Evolutionary conservation across 495 filamentous ascomycete species (phyloP).

Genomic region (Annulohypoxylon nitens): DNA sequence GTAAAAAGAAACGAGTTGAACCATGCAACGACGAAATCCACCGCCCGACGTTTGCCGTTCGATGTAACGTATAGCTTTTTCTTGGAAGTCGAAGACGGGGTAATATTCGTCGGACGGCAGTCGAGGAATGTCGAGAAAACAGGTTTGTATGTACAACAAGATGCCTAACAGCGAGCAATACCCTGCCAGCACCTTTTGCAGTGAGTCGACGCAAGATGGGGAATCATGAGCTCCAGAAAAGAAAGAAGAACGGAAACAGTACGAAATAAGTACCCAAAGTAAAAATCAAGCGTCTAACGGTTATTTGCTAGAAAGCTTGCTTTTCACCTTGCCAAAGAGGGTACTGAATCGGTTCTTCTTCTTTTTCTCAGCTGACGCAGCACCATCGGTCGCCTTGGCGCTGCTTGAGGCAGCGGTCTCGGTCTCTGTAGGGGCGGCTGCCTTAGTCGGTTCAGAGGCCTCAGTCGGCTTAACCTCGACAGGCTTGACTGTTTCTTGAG

Average conservation of each 20-base stretch:
- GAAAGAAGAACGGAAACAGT: constrained; percentile 41
- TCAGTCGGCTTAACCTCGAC: constrained; percentile 43
- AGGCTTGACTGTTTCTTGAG: constrained; percentile 40
- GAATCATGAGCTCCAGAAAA: constrained; percentile 56
- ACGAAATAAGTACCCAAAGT: constrained; percentile 42
- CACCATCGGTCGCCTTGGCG: constrained; percentile 51
- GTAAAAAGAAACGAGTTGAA: constrained; percentile 18
- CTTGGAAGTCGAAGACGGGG: constrained; percentile 8
- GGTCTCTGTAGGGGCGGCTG: constrained; percentile 44
- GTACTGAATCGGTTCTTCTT: constrained; percentile 71
- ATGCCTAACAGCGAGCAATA: constrained; percentile 37
- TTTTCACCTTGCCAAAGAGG: constrained; percentile 71
- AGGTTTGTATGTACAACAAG: constrained; percentile 46
- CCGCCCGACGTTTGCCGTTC: constrained; percentile 26
- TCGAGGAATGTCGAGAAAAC: constrained; percentile 33
- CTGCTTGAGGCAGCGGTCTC: constrained; percentile 47
- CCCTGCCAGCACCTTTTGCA: constrained; percentile 43
- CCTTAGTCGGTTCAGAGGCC: constrained; percentile 31
- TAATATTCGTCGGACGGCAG: constrained; percentile 11
- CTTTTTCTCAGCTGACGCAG: constrained; percentile 59
- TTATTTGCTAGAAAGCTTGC: constrained; percentile 60
- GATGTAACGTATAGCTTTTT: constrained; percentile 15
- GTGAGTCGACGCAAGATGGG: constrained; percentile 53
- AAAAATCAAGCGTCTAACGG: constrained; percentile 24
- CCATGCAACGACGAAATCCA: constrained; percentile 17